phyloP scores from a whole-genome alignment of 768 basidiomycete species.

The Boletus pseudo-olivaceus region DNA sequence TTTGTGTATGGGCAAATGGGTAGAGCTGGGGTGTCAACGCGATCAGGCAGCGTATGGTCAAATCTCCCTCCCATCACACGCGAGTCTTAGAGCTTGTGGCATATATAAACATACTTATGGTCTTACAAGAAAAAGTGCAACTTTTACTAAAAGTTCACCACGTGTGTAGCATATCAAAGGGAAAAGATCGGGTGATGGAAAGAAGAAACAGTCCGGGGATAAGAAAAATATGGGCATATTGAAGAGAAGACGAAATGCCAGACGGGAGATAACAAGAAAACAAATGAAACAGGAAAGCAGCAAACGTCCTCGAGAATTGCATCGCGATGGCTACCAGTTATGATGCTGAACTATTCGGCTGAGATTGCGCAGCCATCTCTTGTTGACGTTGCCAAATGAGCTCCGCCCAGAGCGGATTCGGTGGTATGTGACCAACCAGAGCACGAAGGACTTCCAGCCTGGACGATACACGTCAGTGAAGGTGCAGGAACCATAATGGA shows the following conservation, averaged over 20 bases:
- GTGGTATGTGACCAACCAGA: constrained; percentile 84
- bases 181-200: background rate
- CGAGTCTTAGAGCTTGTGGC: constrained; percentile 4
- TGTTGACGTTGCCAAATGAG: constrained; percentile 80
- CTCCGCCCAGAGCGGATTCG: constrained; percentile 92
- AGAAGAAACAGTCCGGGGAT: background rate
- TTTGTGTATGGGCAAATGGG: no score
- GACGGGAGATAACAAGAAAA: constrained; percentile 1
- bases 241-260: constrained; percentile 12
- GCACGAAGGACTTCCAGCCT: constrained; percentile 87
- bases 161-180: constrained; percentile 17
- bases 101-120: constrained; percentile 20
- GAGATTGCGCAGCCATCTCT: constrained; percentile 31
- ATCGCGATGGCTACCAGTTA: background rate
- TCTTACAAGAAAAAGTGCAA: constrained; percentile 16
- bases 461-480: constrained; percentile 5
- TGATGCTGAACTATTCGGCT: background rate
- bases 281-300: constrained; percentile 1
- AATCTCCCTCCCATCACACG: background rate
- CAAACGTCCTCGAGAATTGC: background rate
- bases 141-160: constrained; percentile 1
- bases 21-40: background rate
- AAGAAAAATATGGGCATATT: background rate
- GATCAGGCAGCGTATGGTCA: no score
- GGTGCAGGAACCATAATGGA: background rate